Evolutionary conservation across 2,329 filamentous ascomycete species (phyloP), one percentile per base, ranked within the genome.

Genomic region (Penicillium sp.): DNA sequence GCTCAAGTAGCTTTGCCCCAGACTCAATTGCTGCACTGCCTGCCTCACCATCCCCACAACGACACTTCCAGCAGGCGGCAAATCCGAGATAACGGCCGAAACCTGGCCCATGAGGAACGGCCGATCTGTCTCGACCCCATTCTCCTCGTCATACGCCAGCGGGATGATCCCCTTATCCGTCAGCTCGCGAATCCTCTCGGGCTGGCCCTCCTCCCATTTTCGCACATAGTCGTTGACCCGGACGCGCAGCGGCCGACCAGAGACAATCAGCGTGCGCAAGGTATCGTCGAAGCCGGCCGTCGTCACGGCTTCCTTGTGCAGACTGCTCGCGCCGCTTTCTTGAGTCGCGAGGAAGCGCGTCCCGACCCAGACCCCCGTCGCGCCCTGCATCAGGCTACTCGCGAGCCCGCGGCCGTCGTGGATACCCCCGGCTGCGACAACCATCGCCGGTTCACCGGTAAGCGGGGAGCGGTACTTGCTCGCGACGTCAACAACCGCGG

Each of bases 251-350:
- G 95, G 95, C 62, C 95, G 91, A 60, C 95, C 95, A 60, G 94
- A 98, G 86, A 98, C 98, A 82, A 99, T 98, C 79, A 98, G 92
- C 54, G 95, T 99, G 76, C 92, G 91, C 77, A 98, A 83, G 75
- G 96, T 98, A 81, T 98, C 95, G 80, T 97, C 92, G 78, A 95
- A 96, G 69, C 91, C 88, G 56, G 94, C 88, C 49, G 94, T 97
- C 73, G 88, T 87, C 69, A 99, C 95, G 63, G 94, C 92, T 75
- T 98, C 94, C 83, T 98, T 95, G 85, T 98, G 94, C 48, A 91
- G 87, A 79, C 92, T 89, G 70, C 94, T 91, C 9, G 95, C 95
- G 73, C 95, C 94, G 60, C 95, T 95, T 84, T 99, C 95, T 70
- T 97, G 91, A 59, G 89, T 89, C 64, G 98, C 87, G 69, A 99